Conservation (phyloP, 306 rosid species). For the Medicago arabica region DNA sequence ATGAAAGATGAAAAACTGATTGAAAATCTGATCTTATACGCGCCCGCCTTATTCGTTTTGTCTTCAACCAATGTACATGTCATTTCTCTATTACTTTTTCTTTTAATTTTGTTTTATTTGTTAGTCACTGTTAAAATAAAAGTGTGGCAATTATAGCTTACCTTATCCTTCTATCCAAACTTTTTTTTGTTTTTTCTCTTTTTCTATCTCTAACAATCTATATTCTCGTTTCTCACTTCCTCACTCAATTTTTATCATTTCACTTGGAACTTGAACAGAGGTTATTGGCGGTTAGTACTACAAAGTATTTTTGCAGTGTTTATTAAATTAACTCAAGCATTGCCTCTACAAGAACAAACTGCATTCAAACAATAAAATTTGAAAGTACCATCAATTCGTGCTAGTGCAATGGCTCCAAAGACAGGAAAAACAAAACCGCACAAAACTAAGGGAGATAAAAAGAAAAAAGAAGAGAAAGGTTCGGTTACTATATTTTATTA, state of each 20-base stretch:
- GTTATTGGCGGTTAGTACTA: background rate
- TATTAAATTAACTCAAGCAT: background rate
- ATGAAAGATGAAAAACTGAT: too few species aligned
- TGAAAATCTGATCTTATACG: too few species aligned
- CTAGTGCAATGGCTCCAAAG: conserved; percentile 84
- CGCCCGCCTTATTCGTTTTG: too few species aligned
- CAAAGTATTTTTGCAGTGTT: background rate
- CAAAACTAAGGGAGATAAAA: conserved; percentile 87
- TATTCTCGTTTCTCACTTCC: conserved; percentile 26
- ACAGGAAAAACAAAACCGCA: conserved; percentile 82
- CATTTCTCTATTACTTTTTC: too few species aligned
- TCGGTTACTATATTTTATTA: background rate
- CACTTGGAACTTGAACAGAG: background rate
- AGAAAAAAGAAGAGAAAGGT: conserved; percentile 98
- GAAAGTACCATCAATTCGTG: background rate
- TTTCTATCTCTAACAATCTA: conserved; percentile 40
- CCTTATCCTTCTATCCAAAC: conserved; percentile 75
- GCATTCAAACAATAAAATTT: background rate
- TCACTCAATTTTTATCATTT: conserved; percentile 6
- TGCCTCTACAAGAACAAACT: conserved; percentile 21
- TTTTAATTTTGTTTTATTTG: too few species aligned
- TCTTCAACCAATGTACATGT: too few species aligned
- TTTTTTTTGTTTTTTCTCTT: background rate
- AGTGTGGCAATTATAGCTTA: conserved; percentile 38
- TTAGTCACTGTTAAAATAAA: too few species aligned